Percentiles rank a stretch among this genome's conserved stretches.
Evolutionary conservation across 2,329 filamentous ascomycete genomes (phyloP).

Genomic region (Hypoxylon sp.): DNA sequence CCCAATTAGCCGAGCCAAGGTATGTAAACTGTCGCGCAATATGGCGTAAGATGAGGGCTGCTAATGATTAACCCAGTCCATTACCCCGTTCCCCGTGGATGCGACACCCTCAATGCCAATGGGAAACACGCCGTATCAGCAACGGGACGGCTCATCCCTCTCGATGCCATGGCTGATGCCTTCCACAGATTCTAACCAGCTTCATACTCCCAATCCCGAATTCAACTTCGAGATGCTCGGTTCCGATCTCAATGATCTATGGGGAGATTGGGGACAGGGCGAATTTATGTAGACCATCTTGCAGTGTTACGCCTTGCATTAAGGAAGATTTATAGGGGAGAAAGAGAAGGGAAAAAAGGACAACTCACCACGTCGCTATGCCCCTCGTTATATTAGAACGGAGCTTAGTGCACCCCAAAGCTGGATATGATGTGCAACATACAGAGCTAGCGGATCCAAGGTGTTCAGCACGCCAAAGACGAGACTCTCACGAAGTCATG

Average conservation of each 20-base stretch:
- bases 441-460: too few species aligned
- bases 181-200: slow-evolving; percentile 44
- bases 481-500: too few species aligned
- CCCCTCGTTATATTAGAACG: background rate
- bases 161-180: slow-evolving; percentile 47
- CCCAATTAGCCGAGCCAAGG: slow-evolving; percentile 40
- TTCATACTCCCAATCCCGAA: slow-evolving; percentile 57
- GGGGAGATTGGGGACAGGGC: slow-evolving; percentile 53
- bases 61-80: slow-evolving; percentile 50
- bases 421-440: background rate
- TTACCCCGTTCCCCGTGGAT: slow-evolving; percentile 52
- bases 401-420: slow-evolving; percentile 26
- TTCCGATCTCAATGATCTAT: slow-evolving; percentile 63
- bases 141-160: slow-evolving; percentile 40
- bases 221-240: slow-evolving; percentile 62
- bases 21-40: slow-evolving; percentile 38
- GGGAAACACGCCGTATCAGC: slow-evolving; percentile 34
- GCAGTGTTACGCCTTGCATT: background rate
- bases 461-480: too few species aligned
- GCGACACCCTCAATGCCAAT: slow-evolving; percentile 34
- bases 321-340: background rate
- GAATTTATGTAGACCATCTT: slow-evolving; percentile 32
- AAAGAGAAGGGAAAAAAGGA: background rate
- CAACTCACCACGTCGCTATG: background rate
- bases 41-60: background rate